Evolutionary conservation across 164 flowering plant species (phyloP), one percentile per base, ranked within the genome.

Genomic region (Macadamia integrifolia): DNA sequence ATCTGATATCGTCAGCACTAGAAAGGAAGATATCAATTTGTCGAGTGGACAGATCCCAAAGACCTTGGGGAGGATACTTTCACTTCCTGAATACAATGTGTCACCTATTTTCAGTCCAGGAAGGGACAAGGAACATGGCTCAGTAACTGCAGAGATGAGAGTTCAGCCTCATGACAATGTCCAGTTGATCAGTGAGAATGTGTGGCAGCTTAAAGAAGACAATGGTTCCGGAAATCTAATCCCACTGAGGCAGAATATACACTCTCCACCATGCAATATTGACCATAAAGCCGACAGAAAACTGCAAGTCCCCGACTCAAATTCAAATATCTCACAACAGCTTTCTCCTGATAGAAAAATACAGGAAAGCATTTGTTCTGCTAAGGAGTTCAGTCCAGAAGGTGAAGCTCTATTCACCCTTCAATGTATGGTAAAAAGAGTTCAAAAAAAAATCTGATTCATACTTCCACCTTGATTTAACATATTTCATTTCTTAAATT

Each of bases 21-120:
- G 80, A 23, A 78, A 83, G 71, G 86, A 78, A 30, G 69, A 72
- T 64, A 78, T 69, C 3, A 78, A 78, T 56, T 65, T 57, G 43
- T 61, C 78, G 23, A 65, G 69, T 32, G 62, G 73, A 69, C 75
- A 74, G 46, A 61, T 43, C 46, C 80, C 87, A 1, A 83, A 79
- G 83, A 71, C 86, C n/a, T 72, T 88, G 14, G 97, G 90, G 60
- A 83, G 86, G 71, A 84, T 92, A 64, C 80, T 90, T 49, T 80
- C 91, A 58, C 78, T 84, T 66, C 82, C 96, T 8, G 96, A 88
- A 59, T 81, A 80, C 74, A 83, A 69, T 65, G 57, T 62, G 56
- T 82, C 93, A 23, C 92, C 94, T 44, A 43, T 75, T 72, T 66
- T 64, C 58, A 94, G 90, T 72, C 96, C 97, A n/a, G 73, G 80